Base-by-base conservation (phyloP, 306 rosid species). In the Spatholobus suberectus region DNA sequence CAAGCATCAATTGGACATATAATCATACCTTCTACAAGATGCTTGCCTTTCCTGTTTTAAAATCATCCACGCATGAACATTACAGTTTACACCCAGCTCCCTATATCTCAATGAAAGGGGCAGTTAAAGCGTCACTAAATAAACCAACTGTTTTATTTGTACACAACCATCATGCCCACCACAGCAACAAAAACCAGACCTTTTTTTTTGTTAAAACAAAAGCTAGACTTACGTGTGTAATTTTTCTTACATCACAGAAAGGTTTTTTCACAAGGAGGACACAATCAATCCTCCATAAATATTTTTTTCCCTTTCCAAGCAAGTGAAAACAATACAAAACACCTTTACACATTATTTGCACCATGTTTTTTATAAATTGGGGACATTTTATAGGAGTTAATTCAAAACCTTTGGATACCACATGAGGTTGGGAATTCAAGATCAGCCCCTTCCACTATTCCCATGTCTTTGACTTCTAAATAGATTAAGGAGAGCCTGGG, bases 401-500 rank as follows among this genome's bases (percentile, higher is more conserved):
- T 84, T 43, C 82, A 89, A 91, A 82, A 87, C 83, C 94, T 84
- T 77, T 20, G 82, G 74, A 80, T 40, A 44, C 44, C 46, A 54
- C 79, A 73, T 66, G 71, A 20, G 83, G 75, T 71, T 70, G 77
- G 24, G 70, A 52, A 32, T 71, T 55, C 67, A 32, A 75, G 76
- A 78, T 96, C 94, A 96, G 80, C 92, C 94, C 87, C 98, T 90
- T 84, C 97, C 97, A 12, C 92, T 88, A 87, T 89, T 94, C 43
- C 97, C 96, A 65, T 95, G 99, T 83, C 98, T 91, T 78, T 94
- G 97, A 90, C 78, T 92, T 90, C 97, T 92, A 87, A 96, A 94
- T 90, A 61, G 93, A 86, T 90, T 91, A 37, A 96, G 99, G 79
- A 96, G 99, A 27, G 88, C 86, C 83, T 94, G 99, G 15, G 99